Base-by-base conservation (phyloP, 2,329 filamentous ascomycete genomes). In the Monosporascus sp. region DNA sequence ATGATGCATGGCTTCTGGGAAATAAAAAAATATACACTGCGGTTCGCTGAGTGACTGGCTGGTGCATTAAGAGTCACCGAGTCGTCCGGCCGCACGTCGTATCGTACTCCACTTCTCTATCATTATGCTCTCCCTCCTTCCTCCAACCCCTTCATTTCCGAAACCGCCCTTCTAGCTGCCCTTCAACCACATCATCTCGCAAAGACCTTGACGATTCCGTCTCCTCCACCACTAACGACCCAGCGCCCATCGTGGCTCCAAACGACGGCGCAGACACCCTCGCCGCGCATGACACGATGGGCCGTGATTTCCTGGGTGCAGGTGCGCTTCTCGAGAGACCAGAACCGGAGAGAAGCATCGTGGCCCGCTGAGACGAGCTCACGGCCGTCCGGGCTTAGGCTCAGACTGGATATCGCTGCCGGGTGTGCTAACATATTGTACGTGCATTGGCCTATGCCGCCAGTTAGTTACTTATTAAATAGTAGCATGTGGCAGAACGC, bases 371-470 rank as follows among this genome's bases (percentile, higher is more conserved):
- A 97, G 48, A 99, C 93, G 11, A 97, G 86, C 75, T 99, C 94
- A 54, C 88, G 86, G 46, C 93, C 92, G 66, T 97, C 93, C 15
- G 93, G 94, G 61, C 90, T 96, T 20, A 99, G 82, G 0, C 90
- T 95, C 5, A 99, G 80, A 25, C 89, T 88, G 1, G 94, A 95
- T 60, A 99, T 97, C 53, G 94, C 87, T 3, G 92, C 88, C 1
- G 94, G 91, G 64, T 99, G 94, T 6, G 94, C 94, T 55, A 97
- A 84, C 94, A 99, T 99, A 65, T 89, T 95, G 73, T 99, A 99
- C 59, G 94, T 97, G 74, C 92, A 97, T 90, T 99, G 94, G 53
- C 94, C 94, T 97, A 60, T n/a, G 3, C 7, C 22, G 9, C 7
- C 18, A 37, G 45, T 55, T 52, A 50, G 38, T 39, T 18, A 15